Base-by-base conservation (phyloP, 2,329 filamentous ascomycete genomes). In the Curvularia sp. region DNA sequence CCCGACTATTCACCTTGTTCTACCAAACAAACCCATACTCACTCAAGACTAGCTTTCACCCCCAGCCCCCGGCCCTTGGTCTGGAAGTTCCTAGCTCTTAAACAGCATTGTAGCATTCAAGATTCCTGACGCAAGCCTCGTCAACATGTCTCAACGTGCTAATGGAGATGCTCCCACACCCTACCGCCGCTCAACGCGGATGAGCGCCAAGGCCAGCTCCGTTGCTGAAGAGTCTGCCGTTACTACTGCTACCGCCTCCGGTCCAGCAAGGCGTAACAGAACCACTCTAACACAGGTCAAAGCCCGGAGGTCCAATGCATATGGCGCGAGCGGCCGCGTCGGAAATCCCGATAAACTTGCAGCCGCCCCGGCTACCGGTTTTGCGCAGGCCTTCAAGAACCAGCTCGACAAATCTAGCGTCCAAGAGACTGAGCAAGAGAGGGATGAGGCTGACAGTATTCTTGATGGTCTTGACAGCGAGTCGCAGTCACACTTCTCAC, bases 301-400 rank as follows among this genome's bases (percentile, higher is more conserved):
- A 27, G 43, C 68, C 21, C 70, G 70, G 23, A 64, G 69, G 43
- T 78, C 76, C 5, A 71, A 73, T 49, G 74, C 74, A 1, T 79
- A 79, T 54, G 77, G 77, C 36, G 65, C 76, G 21, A 68, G 67
- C 53, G 75, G 74, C 49, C 74, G 73, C 25, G 64, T 73, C 39
- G 66, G 68, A 25, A 64, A 66, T 36, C 72, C 72, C 13, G 69
- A 72, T 38, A 71, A 73, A 39, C 60, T 78, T 3, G 49, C 63
- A 0, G 46, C 71, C 18, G 60, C 70, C 0, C 59, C 59, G 3
- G 69, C 58, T 8, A 73, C 73, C 18, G 74, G 73, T 4, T 77
- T 76, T 23, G 60, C 67, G 5, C 68, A 75, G 49, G 73, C 73
- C 12, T 76, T 77, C 38, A 63, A 70, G 15, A 60, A 56, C 12